Percentiles rank a stretch among this genome's conserved stretches.
phyloP scores from a whole-genome alignment of 495 filamentous ascomycete genomes.

The Aspergillus taichungensis region DNA sequence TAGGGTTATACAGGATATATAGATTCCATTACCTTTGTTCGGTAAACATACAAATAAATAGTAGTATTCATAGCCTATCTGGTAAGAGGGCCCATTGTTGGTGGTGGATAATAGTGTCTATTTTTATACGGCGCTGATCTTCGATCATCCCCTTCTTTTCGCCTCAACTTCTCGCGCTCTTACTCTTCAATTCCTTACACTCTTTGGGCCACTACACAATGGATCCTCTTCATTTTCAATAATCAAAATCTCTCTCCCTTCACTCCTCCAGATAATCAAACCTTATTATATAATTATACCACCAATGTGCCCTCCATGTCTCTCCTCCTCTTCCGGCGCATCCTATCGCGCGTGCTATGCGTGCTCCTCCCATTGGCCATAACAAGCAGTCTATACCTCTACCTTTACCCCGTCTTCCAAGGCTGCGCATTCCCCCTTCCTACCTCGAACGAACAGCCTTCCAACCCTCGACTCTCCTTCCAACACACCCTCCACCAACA shows the following conservation, averaged over 20 bases:
- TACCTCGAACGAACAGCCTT: constrained; percentile 11
- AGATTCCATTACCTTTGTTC: too few species aligned
- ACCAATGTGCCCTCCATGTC: constrained; percentile 28
- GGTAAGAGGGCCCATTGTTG: too few species aligned
- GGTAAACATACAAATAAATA: too few species aligned
- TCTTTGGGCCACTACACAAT: too few species aligned
- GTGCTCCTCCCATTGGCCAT: constrained; percentile 64
- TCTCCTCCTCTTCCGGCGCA: constrained; percentile 31
- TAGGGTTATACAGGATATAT: too few species aligned
- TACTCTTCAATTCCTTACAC: too few species aligned
- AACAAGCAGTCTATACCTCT: constrained; percentile 65
- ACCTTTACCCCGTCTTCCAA: constrained; percentile 78
- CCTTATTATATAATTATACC: constrained; percentile 1
- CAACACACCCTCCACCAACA: constrained; percentile 43
- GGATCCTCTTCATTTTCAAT: too few species aligned
- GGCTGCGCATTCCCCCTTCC: constrained; percentile 73
- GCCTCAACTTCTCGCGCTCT: too few species aligned
- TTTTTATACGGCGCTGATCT: too few species aligned
- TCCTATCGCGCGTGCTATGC: constrained; percentile 52
- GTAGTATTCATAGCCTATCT: too few species aligned
- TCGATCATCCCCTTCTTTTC: too few species aligned
- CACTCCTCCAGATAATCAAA: constrained; percentile 2
- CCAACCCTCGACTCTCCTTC: constrained; percentile 4
- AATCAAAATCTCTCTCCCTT: background rate
- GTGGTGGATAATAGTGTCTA: too few species aligned